Evolutionary conservation across 129 eudicot genomes (phyloP), one percentile per base, ranked within the genome.

Genomic region (Flaveria robusta): DNA sequence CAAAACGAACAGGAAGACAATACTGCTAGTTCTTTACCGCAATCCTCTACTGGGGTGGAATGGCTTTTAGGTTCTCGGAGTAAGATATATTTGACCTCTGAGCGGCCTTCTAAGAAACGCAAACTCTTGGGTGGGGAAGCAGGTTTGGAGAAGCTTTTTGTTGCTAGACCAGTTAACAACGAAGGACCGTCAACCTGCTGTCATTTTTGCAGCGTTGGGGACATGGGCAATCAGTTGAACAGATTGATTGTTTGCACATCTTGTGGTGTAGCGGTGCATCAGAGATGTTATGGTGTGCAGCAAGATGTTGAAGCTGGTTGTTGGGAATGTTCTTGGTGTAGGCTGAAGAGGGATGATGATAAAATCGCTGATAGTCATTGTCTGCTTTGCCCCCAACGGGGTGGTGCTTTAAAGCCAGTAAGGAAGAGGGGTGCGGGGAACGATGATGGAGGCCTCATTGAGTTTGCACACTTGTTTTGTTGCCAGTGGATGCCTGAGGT

Each of bases 401-500:
- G 91, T 54, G 99, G 97, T 77, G 97, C 97, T 71, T 22, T 85
- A 64, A 65, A 85, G 70, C 90, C 81, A 60, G 87, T 88, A 67
- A 65, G 77, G 72, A 83, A 79, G 85, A 80, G 68, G 68, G 54
- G 81, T 60, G 60, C n/a, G 47, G 89, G 81, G 43, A 81, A 79
- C 72, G 92, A 85, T 52, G 79, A 79, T n/a, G 80, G 72, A 2
- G 82, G 79, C 39, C 55, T 85, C 13, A 46, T 67, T 14, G 89
- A 88, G 75, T 95, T 91, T 83, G 95, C 88, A 67, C 99, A 95
- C 82, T 80, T 94, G 87, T 95, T 95, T 68, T 95, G 99, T 84
- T 79, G 92, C 82, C 96, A 85, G 82, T 95, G 99, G 99, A 89
- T 87, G 85, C 91, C 97, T 55, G 99, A 95, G 88, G 90, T 95